Base-by-base conservation (phyloP, 306 rosid genomes). In the Vigna reflexopilosa region DNA sequence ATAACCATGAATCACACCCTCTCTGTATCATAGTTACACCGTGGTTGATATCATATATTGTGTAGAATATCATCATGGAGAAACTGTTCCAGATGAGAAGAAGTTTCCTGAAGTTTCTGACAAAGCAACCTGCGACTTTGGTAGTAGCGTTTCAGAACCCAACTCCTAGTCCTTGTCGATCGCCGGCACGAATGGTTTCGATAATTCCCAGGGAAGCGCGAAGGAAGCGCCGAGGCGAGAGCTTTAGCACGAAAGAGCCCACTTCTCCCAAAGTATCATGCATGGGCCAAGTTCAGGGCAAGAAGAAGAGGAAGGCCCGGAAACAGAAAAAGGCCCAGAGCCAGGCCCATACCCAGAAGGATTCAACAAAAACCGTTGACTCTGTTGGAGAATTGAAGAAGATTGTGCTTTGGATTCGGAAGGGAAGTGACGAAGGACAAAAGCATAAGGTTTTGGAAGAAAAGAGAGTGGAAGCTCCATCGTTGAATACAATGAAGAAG, bases 201-300 rank as follows among this genome's bases (percentile, higher is more conserved):
- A 83, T 90, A 17, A 49, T 85, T 19, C 96, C 93, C 1, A 55
- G 40, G n/a, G 91, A 90, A 83, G 84, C 85, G 40, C 77, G 91
- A 78, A 83, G 89, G 71, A 85, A 77, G 73, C 66, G 61, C 11
- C 80, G 4, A 56, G 67, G 54, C 30, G 87, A 80, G 6, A 65
- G 81, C 42, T 87, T 90, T 30, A 75, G 82, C 42, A 47, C 85
- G 0, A 68, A 34, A 67, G 91, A 90, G 22, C 96, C 93, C 4
- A 17, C 85, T 0, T 90, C 93, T 4, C 93, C 93, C 0, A 87
- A 85, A 77, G 93, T 90, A 16, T 83, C 96, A 2, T 90, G 93
- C 84, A 85, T 88, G 50, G 93, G 91, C 3, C 86, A 85, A n/a
- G 88, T 90, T n/a, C 50, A 78, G 49, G 3, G 57, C 72, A 83